Evolutionary conservation across 768 basidiomycete species (phyloP).

Genomic region (Auricularia auricula-judae): DNA sequence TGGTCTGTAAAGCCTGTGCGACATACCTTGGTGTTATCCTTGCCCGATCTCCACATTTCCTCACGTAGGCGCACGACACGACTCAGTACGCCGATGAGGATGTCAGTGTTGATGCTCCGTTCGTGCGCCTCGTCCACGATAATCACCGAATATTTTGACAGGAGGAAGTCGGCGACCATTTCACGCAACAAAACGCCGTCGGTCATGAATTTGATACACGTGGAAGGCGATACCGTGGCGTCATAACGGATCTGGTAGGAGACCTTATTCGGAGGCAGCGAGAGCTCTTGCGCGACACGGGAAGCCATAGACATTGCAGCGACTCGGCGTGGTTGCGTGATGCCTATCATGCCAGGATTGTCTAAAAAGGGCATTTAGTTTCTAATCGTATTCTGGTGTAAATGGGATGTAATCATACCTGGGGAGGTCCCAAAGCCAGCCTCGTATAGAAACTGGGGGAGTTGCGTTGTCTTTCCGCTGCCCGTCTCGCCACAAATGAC

Average conservation of each 20-base stretch:
- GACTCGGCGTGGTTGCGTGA: conserved; percentile 95
- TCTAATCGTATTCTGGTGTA: too few relatives aligned
- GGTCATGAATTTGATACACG: conserved; percentile 98
- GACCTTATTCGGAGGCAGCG: conserved; percentile 65
- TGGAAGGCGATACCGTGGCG: conserved; percentile 78
- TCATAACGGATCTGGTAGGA: conserved; percentile 99
- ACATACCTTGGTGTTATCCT: conserved; percentile 55
- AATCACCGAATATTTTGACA: conserved; percentile 88
- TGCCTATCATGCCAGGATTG: conserved; percentile 95
- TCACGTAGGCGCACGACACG: conserved; percentile 85
- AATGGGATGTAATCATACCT: conserved; percentile 28
- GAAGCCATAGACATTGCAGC: conserved; percentile 94
- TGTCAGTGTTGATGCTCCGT: conserved; percentile 95
- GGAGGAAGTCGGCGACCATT: conserved; percentile 82
- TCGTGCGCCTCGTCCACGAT: conserved; percentile 98
- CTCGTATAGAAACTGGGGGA: conserved; percentile 97
- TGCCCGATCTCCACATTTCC: conserved; percentile 74
- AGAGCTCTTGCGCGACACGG: conserved; percentile 89
- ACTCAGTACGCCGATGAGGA: conserved; percentile 92
- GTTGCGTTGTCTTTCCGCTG: conserved; percentile 96
- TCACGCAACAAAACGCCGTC: conserved; percentile 95
- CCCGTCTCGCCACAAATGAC: conserved; percentile 93
- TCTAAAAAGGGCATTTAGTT: conserved; percentile 33
- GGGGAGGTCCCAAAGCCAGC: conserved; percentile 76
- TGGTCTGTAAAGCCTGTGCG: too few relatives aligned